Evolutionary conservation across 768 basidiomycete species (phyloP).

Genomic region (Collybia mongolica): DNA sequence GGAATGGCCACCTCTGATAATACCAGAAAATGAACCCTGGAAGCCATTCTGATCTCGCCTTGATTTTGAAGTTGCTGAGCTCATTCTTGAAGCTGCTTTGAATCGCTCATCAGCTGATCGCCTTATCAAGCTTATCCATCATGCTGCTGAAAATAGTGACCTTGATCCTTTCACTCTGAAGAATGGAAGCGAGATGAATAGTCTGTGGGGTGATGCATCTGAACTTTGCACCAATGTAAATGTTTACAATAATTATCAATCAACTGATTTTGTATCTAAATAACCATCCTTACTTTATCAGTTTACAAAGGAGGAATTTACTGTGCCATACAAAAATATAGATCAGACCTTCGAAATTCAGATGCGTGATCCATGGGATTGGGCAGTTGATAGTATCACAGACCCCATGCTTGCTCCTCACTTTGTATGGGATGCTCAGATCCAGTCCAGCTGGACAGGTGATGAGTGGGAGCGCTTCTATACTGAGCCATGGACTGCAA

Average conservation of each 20-base stretch:
- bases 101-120: constrained; percentile 14
- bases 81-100: constrained; percentile 18
- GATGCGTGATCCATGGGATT: constrained; percentile 24
- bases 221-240: background rate
- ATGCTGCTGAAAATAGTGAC: background rate
- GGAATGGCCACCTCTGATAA: too few relatives aligned
- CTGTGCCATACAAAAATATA: background rate
- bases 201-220: constrained; percentile 2
- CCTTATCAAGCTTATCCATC: constrained; percentile 17
- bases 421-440: constrained; percentile 30
- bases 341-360: constrained; percentile 13
- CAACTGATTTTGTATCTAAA: too few relatives aligned
- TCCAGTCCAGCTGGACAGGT: constrained; percentile 23
- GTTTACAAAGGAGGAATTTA: constrained; percentile 1
- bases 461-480: constrained; percentile 19
- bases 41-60: constrained; percentile 19
- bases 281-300: background rate
- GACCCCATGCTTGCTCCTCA: constrained; percentile 19
- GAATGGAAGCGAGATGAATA: background rate
- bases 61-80: constrained; percentile 27
- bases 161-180: constrained; percentile 3
- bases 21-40: constrained; percentile 19
- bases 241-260: background rate
- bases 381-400: constrained; percentile 21
- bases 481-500: constrained; percentile 32